Evolutionary conservation across 768 basidiomycete species (phyloP).

Genomic region (Mycena epipterygia): DNA sequence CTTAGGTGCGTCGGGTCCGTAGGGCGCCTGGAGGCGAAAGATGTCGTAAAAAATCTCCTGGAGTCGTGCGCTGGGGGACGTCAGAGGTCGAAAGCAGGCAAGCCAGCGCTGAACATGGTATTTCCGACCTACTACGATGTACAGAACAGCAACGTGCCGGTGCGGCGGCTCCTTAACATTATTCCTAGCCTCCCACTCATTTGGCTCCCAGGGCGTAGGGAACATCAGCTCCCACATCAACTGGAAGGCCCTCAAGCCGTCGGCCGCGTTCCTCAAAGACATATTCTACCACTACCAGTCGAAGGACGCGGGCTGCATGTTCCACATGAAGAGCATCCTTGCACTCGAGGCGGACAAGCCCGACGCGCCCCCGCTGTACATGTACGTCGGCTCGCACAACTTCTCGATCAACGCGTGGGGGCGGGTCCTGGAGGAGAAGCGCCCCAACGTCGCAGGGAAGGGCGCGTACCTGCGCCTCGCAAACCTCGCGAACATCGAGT

Average conservation of each 20-base stretch:
- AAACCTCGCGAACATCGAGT: slow-evolving; percentile 2
- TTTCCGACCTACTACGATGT: slow-evolving; percentile 11
- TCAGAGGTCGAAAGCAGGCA: background rate
- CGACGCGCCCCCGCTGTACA: background rate
- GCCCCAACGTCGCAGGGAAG: background rate
- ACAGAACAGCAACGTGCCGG: background rate
- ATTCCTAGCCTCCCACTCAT: background rate
- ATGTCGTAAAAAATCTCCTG: slow-evolving; percentile 5
- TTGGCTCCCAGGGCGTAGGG: background rate
- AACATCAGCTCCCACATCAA: slow-evolving; percentile 7
- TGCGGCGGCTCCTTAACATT: background rate
- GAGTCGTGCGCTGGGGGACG: slow-evolving; percentile 17
- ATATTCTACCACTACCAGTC: slow-evolving; percentile 19
- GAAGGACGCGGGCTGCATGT: background rate
- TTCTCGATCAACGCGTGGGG: slow-evolving; percentile 18
- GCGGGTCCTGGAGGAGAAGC: background rate
- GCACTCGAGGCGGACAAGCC: background rate
- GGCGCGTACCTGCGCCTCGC: background rate
- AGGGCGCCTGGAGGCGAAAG: slow-evolving; percentile 1
- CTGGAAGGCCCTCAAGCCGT: background rate
- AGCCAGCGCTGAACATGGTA: slow-evolving; percentile 6
- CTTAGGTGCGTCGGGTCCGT: slow-evolving; percentile 13
- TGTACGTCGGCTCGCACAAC: slow-evolving; percentile 18
- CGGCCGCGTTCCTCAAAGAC: background rate
- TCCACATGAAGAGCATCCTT: slow-evolving; percentile 19